phyloP scores from a whole-genome alignment of 306 rosid genomes.

The Cucurbita argyrosperma region DNA sequence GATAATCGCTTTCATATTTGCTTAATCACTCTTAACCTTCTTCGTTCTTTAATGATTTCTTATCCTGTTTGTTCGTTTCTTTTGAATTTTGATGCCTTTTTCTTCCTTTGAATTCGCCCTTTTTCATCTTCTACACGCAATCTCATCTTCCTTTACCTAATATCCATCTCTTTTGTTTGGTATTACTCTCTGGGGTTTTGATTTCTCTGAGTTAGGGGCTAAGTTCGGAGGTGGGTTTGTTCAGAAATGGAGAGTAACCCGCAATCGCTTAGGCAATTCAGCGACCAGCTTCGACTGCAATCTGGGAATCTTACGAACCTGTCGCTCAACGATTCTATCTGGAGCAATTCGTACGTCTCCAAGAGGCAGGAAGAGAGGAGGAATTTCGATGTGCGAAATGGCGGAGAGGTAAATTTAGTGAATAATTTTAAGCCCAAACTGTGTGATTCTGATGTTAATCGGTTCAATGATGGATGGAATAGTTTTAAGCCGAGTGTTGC shows the following conservation, averaged over 20 bases:
- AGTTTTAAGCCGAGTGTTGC: constrained; percentile 11
- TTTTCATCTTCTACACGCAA: constrained; percentile 26
- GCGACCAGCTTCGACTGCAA: constrained; percentile 74
- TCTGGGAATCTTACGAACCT: constrained; percentile 40
- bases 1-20: not conserved
- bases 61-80: not conserved
- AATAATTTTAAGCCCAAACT: constrained; percentile 9
- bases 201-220: not conserved
- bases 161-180: not conserved
- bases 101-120: not conserved
- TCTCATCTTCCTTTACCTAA: not conserved
- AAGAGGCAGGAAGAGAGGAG: constrained; percentile 61
- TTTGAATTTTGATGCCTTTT: no score
- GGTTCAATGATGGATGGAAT: constrained; percentile 12
- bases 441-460: constrained; percentile 4
- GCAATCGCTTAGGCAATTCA: constrained; percentile 75
- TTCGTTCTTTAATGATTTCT: not conserved
- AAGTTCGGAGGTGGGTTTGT: not conserved
- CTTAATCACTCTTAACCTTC: not conserved
- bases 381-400: constrained; percentile 74
- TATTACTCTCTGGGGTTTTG: not conserved
- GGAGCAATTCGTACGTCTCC: constrained; percentile 44
- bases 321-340: constrained; percentile 68
- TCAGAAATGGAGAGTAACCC: constrained; percentile 49
- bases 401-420: constrained; percentile 49